Base-by-base conservation (phyloP, 2,329 filamentous ascomycete species). In the Alternaria sp. region DNA sequence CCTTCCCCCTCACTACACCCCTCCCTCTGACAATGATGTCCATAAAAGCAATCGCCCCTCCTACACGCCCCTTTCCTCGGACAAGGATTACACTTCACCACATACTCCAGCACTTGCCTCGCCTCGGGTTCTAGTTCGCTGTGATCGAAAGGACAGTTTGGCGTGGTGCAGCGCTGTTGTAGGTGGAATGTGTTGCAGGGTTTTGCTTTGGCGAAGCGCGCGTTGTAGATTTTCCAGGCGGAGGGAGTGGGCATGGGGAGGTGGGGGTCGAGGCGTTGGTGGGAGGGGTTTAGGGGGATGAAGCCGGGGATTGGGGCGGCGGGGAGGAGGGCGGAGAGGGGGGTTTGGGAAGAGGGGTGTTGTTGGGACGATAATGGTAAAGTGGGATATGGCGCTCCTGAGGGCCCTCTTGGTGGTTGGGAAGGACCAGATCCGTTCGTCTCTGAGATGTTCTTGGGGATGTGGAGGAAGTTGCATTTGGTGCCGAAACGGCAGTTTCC, bases 101-200 rank as follows among this genome's bases (percentile, higher is more conserved):
- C 80, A 55, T 81, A 81, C 58, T 79, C 78, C 18, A 87, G 76
- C 2, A 82, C 82, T 5, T 80, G 78, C 9, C 81, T 70, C 3
- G 82, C 71, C 7, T 74, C 74, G 2, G 77, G 65, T 6, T 81
- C 79, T 4, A 86, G 77, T 4, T 80, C 74, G 25, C 68, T 73
- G 67, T 87, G 86, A 54, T 87, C 84, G 67, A 80, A 86, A 4
- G 71, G 71, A 63, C 84, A 85, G 43, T 57, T 55, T 12, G 55
- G 62, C 3, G 58, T 51, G 1, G 60, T 69, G 67, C 85, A 86
- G 15, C 73, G 64, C 3, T 78, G 76, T 0, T 78, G 78, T 0
- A 87, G 76, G 60, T 86, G 82, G 61, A 81, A 81, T 26, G 79
- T 80, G 68, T 87, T 87, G 72, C 85, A 87, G 0, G 84, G 79